phyloP scores from a whole-genome alignment of 2,329 filamentous ascomycete species.

The Xylariaceae sp. region DNA sequence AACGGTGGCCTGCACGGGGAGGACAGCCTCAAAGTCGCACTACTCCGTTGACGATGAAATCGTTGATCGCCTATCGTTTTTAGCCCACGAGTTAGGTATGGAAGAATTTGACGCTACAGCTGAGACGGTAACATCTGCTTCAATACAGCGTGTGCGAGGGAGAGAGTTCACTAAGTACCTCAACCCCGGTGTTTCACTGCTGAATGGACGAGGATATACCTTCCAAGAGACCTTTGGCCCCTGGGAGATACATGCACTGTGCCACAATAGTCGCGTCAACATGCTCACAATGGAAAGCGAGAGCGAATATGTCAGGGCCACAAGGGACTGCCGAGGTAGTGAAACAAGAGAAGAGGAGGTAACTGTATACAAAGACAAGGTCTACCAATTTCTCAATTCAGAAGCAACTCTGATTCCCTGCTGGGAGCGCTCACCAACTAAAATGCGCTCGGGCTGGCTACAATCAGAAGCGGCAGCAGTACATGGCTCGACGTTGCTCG shows the following conservation, averaged over 20 bases:
- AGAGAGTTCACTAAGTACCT: conserved; percentile 15
- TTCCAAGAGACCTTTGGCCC: conserved; percentile 14
- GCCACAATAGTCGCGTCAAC: conserved; percentile 20
- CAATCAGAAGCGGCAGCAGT: conserved; percentile 26
- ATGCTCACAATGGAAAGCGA: conserved; percentile 13
- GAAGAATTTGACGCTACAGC: conserved; percentile 8
- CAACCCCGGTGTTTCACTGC: conserved; percentile 9
- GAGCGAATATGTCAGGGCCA: conserved; percentile 3
- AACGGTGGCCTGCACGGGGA: conserved; percentile 3
- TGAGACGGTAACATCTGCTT: conserved; percentile 10
- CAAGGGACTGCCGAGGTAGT: conserved; percentile 1
- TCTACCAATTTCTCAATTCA: conserved; percentile 22
- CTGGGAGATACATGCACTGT: conserved; percentile 26
- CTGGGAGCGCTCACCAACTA: conserved; percentile 24
- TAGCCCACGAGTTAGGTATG: conserved; percentile 13
- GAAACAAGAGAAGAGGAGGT: conserved; percentile 13
- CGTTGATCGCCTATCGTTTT: conserved; percentile 23
- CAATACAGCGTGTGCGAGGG: conserved; percentile 10
- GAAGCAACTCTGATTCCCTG: conserved; percentile 22
- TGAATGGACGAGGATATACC: background rate
- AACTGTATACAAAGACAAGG: conserved; percentile 6
- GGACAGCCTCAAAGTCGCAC: background rate
- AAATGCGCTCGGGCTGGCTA: conserved; percentile 17
- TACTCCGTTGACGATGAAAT: conserved; percentile 26
- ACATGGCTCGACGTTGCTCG: conserved; percentile 21